phyloP scores from a whole-genome alignment of 129 eudicot species.

The Kitagawia praeruptora region DNA sequence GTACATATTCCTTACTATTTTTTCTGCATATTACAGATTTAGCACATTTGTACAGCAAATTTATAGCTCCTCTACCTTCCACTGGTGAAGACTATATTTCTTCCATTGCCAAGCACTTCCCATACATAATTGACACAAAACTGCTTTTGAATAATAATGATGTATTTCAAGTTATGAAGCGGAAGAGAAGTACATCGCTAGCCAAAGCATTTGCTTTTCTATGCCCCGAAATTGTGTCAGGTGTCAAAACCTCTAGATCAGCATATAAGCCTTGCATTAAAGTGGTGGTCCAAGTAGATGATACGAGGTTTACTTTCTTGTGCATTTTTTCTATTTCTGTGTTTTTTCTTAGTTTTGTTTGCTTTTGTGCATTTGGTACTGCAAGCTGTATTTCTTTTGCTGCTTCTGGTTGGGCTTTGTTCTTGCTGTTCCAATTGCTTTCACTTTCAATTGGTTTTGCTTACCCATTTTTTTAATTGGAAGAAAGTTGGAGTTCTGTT shows the following conservation, averaged over 20 bases:
- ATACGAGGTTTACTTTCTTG: slow-evolving; percentile 56
- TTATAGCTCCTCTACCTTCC: slow-evolving; percentile 79
- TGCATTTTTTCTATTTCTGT: not conserved
- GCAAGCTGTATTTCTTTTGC: not conserved
- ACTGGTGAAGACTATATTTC: slow-evolving; percentile 58
- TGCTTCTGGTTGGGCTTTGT: not conserved
- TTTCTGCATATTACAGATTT: slow-evolving; percentile 48
- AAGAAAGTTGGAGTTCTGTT: not conserved
- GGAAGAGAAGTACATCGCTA: slow-evolving; percentile 60
- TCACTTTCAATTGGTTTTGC: not conserved
- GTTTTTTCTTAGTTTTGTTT: not conserved
- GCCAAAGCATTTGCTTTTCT: slow-evolving; percentile 70
- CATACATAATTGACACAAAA: slow-evolving; percentile 75
- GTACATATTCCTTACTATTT: slow-evolving; percentile 2
- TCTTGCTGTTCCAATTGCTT: not conserved
- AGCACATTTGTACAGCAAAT: slow-evolving; percentile 78
- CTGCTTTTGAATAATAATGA: slow-evolving; percentile 48
- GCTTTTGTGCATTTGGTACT: not conserved
- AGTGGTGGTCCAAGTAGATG: slow-evolving; percentile 94
- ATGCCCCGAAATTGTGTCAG: slow-evolving; percentile 65
- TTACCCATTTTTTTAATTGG: not conserved
- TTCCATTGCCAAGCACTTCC: slow-evolving; percentile 49
- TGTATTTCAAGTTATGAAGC: slow-evolving; percentile 38
- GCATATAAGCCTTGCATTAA: slow-evolving; percentile 31
- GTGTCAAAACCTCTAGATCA: slow-evolving; percentile 27